Base-by-base conservation (phyloP, 2,329 filamentous ascomycete genomes). In the Fusarium udum region DNA sequence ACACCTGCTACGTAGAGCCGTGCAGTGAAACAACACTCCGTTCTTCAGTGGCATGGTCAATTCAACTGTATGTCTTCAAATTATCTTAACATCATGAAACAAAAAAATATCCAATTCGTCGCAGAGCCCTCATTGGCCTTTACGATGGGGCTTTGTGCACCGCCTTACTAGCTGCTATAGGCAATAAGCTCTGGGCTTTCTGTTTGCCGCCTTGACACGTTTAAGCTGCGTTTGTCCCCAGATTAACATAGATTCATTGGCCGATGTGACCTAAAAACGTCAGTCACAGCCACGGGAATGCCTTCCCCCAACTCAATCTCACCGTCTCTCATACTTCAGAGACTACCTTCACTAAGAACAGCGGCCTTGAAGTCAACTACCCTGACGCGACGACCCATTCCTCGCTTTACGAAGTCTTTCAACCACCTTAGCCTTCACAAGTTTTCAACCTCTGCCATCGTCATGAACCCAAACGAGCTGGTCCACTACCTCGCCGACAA, bases 401-500 rank as follows among this genome's bases (percentile, higher is more conserved):
- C 75, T 70, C 72, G 69, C 64, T 72, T 75, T 67, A 61, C 73
- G 60, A 78, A 71, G 56, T 57, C 77, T 64, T 73, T 75, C 61
- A 70, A 68, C 61, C 62, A 45, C 36, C 69, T 72, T 55, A 75
- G 53, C 43, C 77, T 72, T 68, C 75, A 75, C 63, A 79, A 78
- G 74, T 79, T 80, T 78, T 80, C 77, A 69, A 78, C 76, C 67
- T 78, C 77, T 49, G 75, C 80, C 77, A 85, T 81, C 73, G 65
- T 48, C 65, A 91, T 92, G 88, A 85, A 90, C 76, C 82, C 88
- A 65, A 83, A 87, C 75, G 90, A 91, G 73, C 85, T 91, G 71
- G 86, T 86, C 81, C 92, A 97, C 80, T 98, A 97, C 82, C 88
- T 97, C 69, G 95, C 96, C 52, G 96, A 99, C 83, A 92, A 92